Evolutionary conservation across 441 rosid genomes (phyloP), one percentile per base, ranked within the genome.

Genomic region (Adansonia madagascariensis): DNA sequence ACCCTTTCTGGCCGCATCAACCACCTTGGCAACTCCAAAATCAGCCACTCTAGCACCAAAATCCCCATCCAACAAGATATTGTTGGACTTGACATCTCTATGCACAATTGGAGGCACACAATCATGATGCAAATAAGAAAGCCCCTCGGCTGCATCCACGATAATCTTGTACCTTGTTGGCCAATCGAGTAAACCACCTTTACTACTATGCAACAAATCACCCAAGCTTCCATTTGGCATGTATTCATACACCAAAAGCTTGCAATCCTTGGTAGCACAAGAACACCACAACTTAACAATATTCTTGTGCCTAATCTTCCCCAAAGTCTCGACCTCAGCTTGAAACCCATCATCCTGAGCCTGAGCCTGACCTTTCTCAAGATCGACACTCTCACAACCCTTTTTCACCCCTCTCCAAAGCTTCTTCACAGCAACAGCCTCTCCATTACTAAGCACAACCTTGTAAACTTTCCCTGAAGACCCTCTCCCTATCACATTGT

Each of bases 171-270:
- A 91, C 86, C 99, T 90, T 0, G 91, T 92, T 2, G 87, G 88
- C 98, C 99, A 96, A 83, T 87, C 95, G 79, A 94, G 80, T 83
- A 85, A 83, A 66, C 98, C 97, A 41, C 93, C 89, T 82, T 96
- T 96, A 46, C 85, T 89, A 74, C 98, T 77, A 76, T 92, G 99
- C 79, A 96, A 79, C 88, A 96, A 74, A 84, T 96, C 99, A 31
- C 98, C 98, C 84, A 95, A 85, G 82, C 99, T 95, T n/a, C 99
- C 99, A 76, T 94, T 94, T 11, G 91, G 88, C 99, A 96, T 91
- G 85, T 91, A 93, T 85, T 96, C 99, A 7, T 92, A 96, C 46
- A 97, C 99, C 84, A 96, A 81, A 60, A 96, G 99, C 85, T 91
- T 96, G 75, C 93, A 91, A 66, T 91, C 99, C 77, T 88, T 82